These are phyloP conservation scores for Arthrobotrys megalospora DNA, from an alignment of 2,329 filamentous ascomycete species.

Conservation along the genomic window DNA sequence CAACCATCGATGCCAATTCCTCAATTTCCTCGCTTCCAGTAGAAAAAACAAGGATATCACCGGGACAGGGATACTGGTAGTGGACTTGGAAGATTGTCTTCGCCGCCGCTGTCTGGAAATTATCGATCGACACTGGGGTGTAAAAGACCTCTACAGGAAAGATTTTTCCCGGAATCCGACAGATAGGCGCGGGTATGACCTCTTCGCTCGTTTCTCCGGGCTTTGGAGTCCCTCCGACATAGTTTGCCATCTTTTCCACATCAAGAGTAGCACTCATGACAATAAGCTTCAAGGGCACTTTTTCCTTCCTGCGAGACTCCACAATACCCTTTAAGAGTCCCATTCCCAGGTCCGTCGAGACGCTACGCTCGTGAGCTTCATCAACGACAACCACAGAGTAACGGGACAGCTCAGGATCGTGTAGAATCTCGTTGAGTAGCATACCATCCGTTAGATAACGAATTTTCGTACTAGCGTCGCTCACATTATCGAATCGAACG, in stretches of 20 bases:
- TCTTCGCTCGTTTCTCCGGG: constrained; percentile 35
- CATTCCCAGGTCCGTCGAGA: constrained; percentile 91
- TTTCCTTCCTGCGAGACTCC: constrained; percentile 62
- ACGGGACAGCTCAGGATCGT: constrained; percentile 83
- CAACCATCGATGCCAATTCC: constrained; percentile 81
- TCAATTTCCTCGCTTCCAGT: constrained; percentile 96
- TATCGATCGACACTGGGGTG: constrained; percentile 79
- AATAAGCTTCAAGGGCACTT: constrained; percentile 83
- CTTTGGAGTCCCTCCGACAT: constrained; percentile 73
- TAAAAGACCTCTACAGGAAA: constrained; percentile 86
- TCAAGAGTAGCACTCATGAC: constrained; percentile 98
- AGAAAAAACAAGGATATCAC: constrained; percentile 92
- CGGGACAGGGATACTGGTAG: constrained; percentile 87
- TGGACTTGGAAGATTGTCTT: constrained; percentile 90
- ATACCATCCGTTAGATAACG: constrained; percentile 98
- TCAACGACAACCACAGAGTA: constrained; percentile 95
- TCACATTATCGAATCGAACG: constrained; percentile 91
- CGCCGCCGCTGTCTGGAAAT: constrained; percentile 85
- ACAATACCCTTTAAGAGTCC: constrained; percentile 89
- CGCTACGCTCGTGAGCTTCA: constrained; percentile 95
- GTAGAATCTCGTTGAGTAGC: constrained; percentile 91
- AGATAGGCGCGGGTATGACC: constrained; percentile 66
- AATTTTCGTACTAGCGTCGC: constrained; percentile 80
- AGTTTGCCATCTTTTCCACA: constrained; percentile 81
- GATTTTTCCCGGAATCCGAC: constrained; percentile 86